phyloP scores from a whole-genome alignment of 257 asterid genomes.

The Linaria vulgaris region DNA sequence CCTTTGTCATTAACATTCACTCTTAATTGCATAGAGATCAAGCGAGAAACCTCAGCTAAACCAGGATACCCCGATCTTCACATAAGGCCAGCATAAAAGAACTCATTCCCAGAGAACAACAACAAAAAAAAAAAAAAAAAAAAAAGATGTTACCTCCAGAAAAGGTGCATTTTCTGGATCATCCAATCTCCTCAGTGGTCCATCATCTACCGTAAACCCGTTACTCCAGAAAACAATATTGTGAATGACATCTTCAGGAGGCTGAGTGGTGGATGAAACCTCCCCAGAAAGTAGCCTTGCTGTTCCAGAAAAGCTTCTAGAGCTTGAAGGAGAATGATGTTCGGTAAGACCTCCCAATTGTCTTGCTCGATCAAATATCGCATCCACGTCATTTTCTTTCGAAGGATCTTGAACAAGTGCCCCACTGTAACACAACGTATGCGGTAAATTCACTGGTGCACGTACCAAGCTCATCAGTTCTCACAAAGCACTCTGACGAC shows the following conservation, averaged over 20 bases:
- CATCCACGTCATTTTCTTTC: constrained; percentile 50
- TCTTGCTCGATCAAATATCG: constrained; percentile 72
- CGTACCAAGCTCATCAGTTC: not conserved
- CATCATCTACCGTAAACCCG: constrained; percentile 82
- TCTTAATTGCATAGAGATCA: too few species aligned
- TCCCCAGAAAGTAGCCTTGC: constrained; percentile 76
- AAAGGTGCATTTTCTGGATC: constrained; percentile 77
- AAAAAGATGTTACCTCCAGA: constrained; percentile 54
- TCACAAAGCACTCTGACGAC: too few species aligned
- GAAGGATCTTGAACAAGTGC: constrained; percentile 87
- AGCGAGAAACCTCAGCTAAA: too few species aligned
- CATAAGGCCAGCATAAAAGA: not conserved
- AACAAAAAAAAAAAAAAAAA: not conserved
- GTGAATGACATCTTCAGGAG: constrained; percentile 51
- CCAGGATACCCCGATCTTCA: too few species aligned
- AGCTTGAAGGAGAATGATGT: constrained; percentile 53
- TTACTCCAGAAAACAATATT: constrained; percentile 67
- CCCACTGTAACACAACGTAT: constrained; percentile 49
- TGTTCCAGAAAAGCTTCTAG: constrained; percentile 74
- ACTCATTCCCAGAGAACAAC: not conserved
- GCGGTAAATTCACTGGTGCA: constrained; percentile 13
- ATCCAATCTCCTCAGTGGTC: constrained; percentile 73
- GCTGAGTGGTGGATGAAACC: constrained; percentile 51
- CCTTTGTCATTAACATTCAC: too few species aligned
- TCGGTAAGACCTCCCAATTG: constrained; percentile 56